A percentile compares a stretch with the other conserved stretches of the same genome.
phyloP scores from a whole-genome alignment of 2,329 filamentous ascomycete species.

The Xylaria sp. region DNA sequence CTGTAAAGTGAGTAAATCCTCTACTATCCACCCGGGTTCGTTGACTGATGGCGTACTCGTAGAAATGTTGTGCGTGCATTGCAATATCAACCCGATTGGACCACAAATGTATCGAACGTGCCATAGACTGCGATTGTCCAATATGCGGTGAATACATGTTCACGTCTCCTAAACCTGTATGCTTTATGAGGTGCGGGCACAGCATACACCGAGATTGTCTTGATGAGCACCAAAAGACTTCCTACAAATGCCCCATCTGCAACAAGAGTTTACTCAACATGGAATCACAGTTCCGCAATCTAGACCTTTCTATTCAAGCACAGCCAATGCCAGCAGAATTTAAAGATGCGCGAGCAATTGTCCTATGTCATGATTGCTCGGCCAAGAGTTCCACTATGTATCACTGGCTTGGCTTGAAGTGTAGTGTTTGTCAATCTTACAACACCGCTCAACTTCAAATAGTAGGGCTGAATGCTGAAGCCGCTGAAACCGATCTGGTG shows the following conservation, averaged over 20 bases:
- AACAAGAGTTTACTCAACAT: slow-evolving; percentile 97
- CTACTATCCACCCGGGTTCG: no score
- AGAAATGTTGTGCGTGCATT: slow-evolving; percentile 95
- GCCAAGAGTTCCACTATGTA: slow-evolving; percentile 87
- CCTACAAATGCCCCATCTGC: slow-evolving; percentile 97
- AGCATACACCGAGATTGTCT: slow-evolving; percentile 94
- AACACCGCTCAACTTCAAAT: slow-evolving; percentile 75
- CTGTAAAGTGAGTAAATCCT: slow-evolving; percentile 77
- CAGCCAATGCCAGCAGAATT: slow-evolving; percentile 95
- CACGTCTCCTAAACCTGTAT: slow-evolving; percentile 85
- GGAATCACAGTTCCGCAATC: slow-evolving; percentile 91
- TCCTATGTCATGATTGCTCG: slow-evolving; percentile 95
- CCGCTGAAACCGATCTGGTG: slow-evolving; percentile 37
- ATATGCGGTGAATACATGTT: slow-evolving; percentile 98
- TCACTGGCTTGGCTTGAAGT: slow-evolving; percentile 95
- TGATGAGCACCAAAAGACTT: slow-evolving; percentile 84
- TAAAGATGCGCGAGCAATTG: slow-evolving; percentile 79
- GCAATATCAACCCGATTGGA: slow-evolving; percentile 85
- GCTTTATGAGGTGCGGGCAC: slow-evolving; percentile 95
- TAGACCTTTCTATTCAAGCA: slow-evolving; percentile 85
- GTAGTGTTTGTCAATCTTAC: slow-evolving; percentile 76
- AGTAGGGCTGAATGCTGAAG: slow-evolving; percentile 56
- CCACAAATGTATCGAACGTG: slow-evolving; percentile 93
- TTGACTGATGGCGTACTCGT: slow-evolving; percentile 23
- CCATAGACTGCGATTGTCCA: slow-evolving; percentile 94